Percentiles rank a stretch among this genome's conserved stretches.
Evolutionary conservation across 768 basidiomycete species (phyloP).

Genomic region (Suillus subaureus): DNA sequence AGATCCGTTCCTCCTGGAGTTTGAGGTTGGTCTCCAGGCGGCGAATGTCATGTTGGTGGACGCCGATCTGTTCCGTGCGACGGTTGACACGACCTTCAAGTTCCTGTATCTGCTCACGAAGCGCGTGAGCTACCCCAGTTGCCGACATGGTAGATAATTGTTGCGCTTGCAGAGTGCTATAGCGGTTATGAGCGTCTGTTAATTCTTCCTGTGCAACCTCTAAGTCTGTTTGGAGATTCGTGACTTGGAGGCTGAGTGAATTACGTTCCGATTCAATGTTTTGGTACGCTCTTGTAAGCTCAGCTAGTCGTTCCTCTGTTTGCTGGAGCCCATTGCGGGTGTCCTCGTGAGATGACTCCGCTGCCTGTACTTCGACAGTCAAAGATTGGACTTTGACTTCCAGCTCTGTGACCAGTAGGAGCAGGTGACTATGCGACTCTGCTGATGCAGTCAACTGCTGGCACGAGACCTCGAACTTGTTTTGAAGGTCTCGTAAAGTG

Average conservation of each 20-base stretch:
- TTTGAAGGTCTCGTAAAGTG: slow-evolving; percentile 28
- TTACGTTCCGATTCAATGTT: slow-evolving; percentile 67
- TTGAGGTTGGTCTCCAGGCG: slow-evolving; percentile 74
- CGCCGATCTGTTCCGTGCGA: slow-evolving; percentile 72
- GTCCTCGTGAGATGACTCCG: slow-evolving; percentile 40
- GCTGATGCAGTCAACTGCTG: slow-evolving; percentile 39
- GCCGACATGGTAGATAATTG: slow-evolving; percentile 67
- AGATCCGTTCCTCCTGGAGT: slow-evolving; percentile 73
- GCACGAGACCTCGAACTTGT: slow-evolving; percentile 34
- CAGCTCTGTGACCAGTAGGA: slow-evolving; percentile 38
- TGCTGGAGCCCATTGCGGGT: slow-evolving; percentile 30
- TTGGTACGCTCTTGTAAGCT: slow-evolving; percentile 50
- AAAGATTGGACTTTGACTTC: slow-evolving; percentile 35
- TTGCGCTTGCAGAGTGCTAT: slow-evolving; percentile 62
- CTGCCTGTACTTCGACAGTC: slow-evolving; percentile 33
- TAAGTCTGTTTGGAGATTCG: slow-evolving; percentile 65
- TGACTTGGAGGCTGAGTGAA: slow-evolving; percentile 63
- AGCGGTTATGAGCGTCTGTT: slow-evolving; percentile 58
- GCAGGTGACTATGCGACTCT: slow-evolving; percentile 20
- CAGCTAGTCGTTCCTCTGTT: slow-evolving; percentile 43
- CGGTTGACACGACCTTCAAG: slow-evolving; percentile 66
- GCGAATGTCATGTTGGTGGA: slow-evolving; percentile 79
- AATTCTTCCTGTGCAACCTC: slow-evolving; percentile 54
- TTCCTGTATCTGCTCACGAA: slow-evolving; percentile 68
- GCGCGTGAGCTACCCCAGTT: slow-evolving; percentile 52